phyloP scores from a whole-genome alignment of 1,284 basidiomycete species.

The Quambalaria eucalypti region DNA sequence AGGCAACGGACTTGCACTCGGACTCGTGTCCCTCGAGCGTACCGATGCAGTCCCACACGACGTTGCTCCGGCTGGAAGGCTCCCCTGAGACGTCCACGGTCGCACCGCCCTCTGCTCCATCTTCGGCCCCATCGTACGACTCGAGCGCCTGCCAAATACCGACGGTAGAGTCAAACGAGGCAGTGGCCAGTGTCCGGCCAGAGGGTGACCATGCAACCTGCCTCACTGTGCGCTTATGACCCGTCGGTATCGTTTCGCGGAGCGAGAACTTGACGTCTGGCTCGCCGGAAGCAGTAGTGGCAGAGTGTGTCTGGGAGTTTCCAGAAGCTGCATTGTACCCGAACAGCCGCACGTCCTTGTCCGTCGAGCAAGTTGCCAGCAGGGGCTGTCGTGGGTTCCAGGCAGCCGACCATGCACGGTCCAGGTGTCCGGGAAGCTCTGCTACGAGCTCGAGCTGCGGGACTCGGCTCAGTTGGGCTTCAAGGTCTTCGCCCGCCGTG shows the following conservation, averaged over 20 bases:
- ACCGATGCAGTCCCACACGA: constrained; percentile 68
- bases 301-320: constrained; percentile 4
- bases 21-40: constrained; percentile 92
- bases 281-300: constrained; percentile 10
- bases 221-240: constrained; percentile 84
- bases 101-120: background rate
- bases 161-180: constrained; percentile 87
- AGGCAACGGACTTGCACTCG: constrained; percentile 91
- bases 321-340: constrained; percentile 54
- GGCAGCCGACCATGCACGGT: constrained; percentile 65
- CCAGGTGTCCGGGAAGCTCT: constrained; percentile 15
- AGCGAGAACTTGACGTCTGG: constrained; percentile 25
- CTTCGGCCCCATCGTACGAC: background rate
- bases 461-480: background rate
- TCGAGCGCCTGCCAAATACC: constrained; percentile 69
- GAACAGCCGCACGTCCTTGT: constrained; percentile 82
- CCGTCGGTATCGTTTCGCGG: constrained; percentile 54
- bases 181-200: constrained; percentile 80
- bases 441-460: background rate
- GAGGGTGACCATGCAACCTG: constrained; percentile 81
- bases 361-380: constrained; percentile 85
- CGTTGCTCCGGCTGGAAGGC: background rate
- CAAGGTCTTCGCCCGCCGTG: too few relatives aligned
- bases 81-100: background rate
- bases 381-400: constrained; percentile 81